A percentile compares a stretch with the other conserved stretches of the same genome.
These are phyloP conservation scores for Caloboletus firmus DNA, from an alignment of 1,284 basidiomycete genomes.

Conservation along the genomic window DNA sequence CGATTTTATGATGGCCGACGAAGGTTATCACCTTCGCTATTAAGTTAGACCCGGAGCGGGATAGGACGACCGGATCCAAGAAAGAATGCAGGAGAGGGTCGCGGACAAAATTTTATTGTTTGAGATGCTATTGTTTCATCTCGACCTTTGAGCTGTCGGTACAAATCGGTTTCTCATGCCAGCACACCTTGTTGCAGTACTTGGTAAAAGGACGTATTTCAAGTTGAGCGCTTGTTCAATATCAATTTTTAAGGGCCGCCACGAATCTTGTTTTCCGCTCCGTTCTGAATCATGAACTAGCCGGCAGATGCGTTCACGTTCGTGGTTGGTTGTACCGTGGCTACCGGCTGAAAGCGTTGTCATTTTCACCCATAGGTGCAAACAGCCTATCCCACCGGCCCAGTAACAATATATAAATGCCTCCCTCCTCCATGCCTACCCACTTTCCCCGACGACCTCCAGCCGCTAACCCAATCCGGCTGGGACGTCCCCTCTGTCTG, in stretches of 20 bases:
- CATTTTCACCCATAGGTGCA: slow-evolving; percentile 19
- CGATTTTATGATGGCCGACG: slow-evolving; percentile 19
- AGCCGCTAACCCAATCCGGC: slow-evolving; percentile 5
- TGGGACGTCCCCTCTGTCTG: not conserved
- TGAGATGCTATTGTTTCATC: slow-evolving; percentile 20
- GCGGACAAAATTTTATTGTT: not conserved
- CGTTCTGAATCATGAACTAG: slow-evolving; percentile 16
- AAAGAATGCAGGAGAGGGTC: slow-evolving; percentile 19
- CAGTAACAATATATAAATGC: slow-evolving; percentile 31
- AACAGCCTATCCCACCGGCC: slow-evolving; percentile 20
- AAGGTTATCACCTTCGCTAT: slow-evolving; percentile 29
- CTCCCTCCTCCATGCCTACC: slow-evolving; percentile 10
- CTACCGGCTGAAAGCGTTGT: slow-evolving; percentile 21
- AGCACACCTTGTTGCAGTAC: slow-evolving; percentile 7
- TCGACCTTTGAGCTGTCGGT: slow-evolving; percentile 17
- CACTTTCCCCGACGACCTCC: slow-evolving; percentile 15
- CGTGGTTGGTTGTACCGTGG: slow-evolving; percentile 23
- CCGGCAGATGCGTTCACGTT: slow-evolving; percentile 13
- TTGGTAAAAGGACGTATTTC: not conserved
- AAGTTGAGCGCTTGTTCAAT: slow-evolving; percentile 7
- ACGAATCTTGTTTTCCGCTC: slow-evolving; percentile 16
- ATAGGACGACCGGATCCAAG: slow-evolving; percentile 8
- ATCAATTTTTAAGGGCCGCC: slow-evolving; percentile 12
- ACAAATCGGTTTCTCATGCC: slow-evolving; percentile 22
- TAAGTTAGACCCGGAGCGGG: slow-evolving; percentile 15